These are phyloP conservation scores for Yamadazyma mexicana DNA, from an alignment of 1,139 yeast species.

Conservation along the genomic window DNA sequence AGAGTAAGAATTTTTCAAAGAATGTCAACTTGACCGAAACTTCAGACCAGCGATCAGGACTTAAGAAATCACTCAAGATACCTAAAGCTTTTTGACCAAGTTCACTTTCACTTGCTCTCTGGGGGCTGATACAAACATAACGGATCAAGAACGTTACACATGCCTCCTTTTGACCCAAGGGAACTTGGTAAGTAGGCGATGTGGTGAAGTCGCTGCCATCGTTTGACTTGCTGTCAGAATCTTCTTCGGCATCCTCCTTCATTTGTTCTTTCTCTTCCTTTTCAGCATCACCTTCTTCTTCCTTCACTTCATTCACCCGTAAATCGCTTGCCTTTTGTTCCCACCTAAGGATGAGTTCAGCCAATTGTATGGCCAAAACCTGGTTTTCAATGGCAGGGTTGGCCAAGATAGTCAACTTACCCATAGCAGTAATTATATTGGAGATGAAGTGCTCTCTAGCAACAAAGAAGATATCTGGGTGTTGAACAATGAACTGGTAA, in stretches of 20 bases:
- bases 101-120: slow-evolving; percentile 80
- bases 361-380: slow-evolving; percentile 81
- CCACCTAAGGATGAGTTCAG: slow-evolving; percentile 85
- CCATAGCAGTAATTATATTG: slow-evolving; percentile 92
- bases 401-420: slow-evolving; percentile 79
- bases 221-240: not conserved
- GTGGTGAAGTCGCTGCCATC: slow-evolving; percentile 35
- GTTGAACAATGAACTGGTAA: slow-evolving; percentile 86
- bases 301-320: slow-evolving; percentile 11
- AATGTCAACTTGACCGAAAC: slow-evolving; percentile 80
- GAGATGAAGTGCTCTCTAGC: slow-evolving; percentile 90
- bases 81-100: slow-evolving; percentile 80
- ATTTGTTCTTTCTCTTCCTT: slow-evolving; percentile 5
- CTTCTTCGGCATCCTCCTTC: not conserved
- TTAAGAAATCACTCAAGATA: slow-evolving; percentile 68
- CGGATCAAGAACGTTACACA: slow-evolving; percentile 89
- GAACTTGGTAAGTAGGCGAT: slow-evolving; percentile 54
- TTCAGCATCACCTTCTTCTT: slow-evolving; percentile 7
- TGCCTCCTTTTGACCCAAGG: slow-evolving; percentile 83
- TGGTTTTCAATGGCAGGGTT: slow-evolving; percentile 84
- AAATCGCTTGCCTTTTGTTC: slow-evolving; percentile 51
- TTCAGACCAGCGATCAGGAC: slow-evolving; percentile 81
- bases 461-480: slow-evolving; percentile 78
- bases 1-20: slow-evolving; percentile 81
- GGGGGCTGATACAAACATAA: slow-evolving; percentile 84